These are phyloP conservation scores for Cyanodermella asteris DNA, from an alignment of 2,329 filamentous ascomycete species.

Conservation along the genomic window DNA sequence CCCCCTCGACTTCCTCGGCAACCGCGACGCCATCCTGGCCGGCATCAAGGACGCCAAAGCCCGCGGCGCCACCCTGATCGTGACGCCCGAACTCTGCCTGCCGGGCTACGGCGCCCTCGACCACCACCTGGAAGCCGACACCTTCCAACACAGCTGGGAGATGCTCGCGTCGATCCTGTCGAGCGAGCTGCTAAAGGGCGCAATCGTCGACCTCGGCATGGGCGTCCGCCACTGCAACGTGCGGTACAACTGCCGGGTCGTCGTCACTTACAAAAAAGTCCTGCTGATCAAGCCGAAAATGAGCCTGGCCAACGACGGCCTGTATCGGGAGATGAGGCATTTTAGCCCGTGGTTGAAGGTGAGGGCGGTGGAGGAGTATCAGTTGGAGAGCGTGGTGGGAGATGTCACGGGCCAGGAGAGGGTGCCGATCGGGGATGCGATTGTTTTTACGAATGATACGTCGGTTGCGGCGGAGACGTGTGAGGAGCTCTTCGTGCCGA, in stretches of 20 bases:
- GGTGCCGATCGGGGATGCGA: slow-evolving; percentile 46
- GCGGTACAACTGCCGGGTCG: slow-evolving; percentile 44
- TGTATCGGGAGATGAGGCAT: slow-evolving; percentile 37
- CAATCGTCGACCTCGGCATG: slow-evolving; percentile 42
- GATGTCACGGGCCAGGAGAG: slow-evolving; percentile 32
- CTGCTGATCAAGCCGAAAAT: slow-evolving; percentile 52
- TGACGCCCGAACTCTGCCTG: slow-evolving; percentile 34
- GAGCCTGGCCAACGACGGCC: slow-evolving; percentile 49
- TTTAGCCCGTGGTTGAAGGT: slow-evolving; percentile 43
- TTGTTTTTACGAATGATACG: slow-evolving; percentile 40
- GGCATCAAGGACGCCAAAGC: slow-evolving; percentile 27
- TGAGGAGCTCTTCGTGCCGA: slow-evolving; percentile 43
- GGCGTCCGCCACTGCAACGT: slow-evolving; percentile 39
- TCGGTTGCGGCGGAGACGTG: slow-evolving; percentile 43
- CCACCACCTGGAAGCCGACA: slow-evolving; percentile 39
- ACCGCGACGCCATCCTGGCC: slow-evolving; percentile 7
- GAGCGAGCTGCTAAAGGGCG: slow-evolving; percentile 38
- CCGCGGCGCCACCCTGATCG: slow-evolving; percentile 38
- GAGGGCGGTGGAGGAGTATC: slow-evolving; percentile 19
- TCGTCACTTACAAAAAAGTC: slow-evolving; percentile 43
- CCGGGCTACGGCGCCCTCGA: slow-evolving; percentile 47
- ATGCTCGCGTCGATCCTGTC: slow-evolving; percentile 37
- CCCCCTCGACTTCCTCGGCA: too few species aligned
- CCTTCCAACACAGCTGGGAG: slow-evolving; percentile 39
- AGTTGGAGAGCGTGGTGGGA: slow-evolving; percentile 36